Evolutionary conservation across 106 monocot species (phyloP).

Genomic region (Allium cepa): DNA sequence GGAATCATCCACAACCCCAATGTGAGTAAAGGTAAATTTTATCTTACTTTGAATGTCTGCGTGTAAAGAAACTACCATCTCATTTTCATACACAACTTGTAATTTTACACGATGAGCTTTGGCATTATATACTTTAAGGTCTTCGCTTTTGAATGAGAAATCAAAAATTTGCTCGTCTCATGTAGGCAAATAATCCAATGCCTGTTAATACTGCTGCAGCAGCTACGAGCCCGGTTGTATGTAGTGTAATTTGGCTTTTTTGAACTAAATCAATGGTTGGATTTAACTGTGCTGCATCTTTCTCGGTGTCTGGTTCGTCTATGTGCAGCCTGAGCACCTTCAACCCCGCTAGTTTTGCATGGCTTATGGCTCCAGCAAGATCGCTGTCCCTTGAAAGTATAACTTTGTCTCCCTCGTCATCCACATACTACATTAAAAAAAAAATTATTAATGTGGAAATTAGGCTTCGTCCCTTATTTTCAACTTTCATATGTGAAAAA

Average conservation of each 20-base stretch:
- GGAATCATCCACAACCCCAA: no score
- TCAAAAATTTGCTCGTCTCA: slow-evolving; percentile 46
- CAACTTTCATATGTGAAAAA: no score
- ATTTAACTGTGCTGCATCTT: slow-evolving; percentile 5
- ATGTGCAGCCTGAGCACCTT: slow-evolving; percentile 82
- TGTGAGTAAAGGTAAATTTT: no score
- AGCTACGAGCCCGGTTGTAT: not conserved
- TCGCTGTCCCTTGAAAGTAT: slow-evolving; percentile 65
- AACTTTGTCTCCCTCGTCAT: slow-evolving; percentile 92
- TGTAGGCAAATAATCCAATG: slow-evolving; percentile 12
- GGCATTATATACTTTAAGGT: not conserved
- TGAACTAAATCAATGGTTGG: slow-evolving; percentile 14
- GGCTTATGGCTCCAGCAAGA: slow-evolving; percentile 63
- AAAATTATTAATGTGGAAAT: not conserved
- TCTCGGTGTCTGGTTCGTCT: slow-evolving; percentile 14
- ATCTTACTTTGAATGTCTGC: no score
- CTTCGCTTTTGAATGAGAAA: not conserved
- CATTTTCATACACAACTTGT: no score
- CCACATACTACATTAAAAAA: slow-evolving; percentile 68
- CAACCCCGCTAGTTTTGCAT: slow-evolving; percentile 62
- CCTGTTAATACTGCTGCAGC: slow-evolving; percentile 23
- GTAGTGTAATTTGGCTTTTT: not conserved
- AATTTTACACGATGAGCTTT: no score
- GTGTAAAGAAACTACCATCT: no score
- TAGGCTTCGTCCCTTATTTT: not conserved